Conservation (phyloP, 371 early-diverging fungal genomes). For the Phascolomyces articulosus region DNA sequence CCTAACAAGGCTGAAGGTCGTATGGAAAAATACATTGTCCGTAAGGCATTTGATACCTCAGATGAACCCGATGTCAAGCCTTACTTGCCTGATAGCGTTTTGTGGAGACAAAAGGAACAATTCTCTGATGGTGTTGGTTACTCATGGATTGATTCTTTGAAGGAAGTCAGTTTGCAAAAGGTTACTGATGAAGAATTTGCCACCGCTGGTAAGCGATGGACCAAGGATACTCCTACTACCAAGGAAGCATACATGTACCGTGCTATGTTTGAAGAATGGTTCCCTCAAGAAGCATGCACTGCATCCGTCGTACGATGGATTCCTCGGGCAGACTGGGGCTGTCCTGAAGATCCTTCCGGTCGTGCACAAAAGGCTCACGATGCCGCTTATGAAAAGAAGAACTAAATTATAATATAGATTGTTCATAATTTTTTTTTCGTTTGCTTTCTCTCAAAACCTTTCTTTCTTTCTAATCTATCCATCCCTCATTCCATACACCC, state of each 20-base stretch:
- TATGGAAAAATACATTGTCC: conserved; percentile 88
- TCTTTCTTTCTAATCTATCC: no score
- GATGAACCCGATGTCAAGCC: conserved; percentile 70
- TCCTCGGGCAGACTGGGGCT: conserved; percentile 96
- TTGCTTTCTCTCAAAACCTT: no score
- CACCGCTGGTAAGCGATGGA: conserved; percentile 69
- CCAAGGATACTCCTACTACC: conserved; percentile 89
- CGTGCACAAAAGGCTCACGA: conserved; percentile 95
- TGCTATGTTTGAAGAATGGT: conserved; percentile 88
- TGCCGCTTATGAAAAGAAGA: conserved; percentile 52
- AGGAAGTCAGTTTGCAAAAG: conserved; percentile 68
- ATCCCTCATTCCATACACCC: no score
- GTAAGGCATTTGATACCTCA: conserved; percentile 82
- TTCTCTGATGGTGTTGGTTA: conserved; percentile 98
- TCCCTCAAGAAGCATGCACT: conserved; percentile 89
- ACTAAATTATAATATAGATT: neutral
- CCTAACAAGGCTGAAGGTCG: conserved; percentile 62
- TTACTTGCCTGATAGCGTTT: conserved; percentile 87
- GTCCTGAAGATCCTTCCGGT: conserved; percentile 96
- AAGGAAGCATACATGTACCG: conserved; percentile 97
- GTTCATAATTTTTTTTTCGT: neutral
- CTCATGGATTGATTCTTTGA: conserved; percentile 93
- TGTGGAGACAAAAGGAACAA: conserved; percentile 98
- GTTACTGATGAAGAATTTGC: conserved; percentile 82
- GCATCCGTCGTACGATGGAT: conserved; percentile 94